phyloP scores from a whole-genome alignment of 2,329 filamentous ascomycete genomes.

The Fusarium sp. region DNA sequence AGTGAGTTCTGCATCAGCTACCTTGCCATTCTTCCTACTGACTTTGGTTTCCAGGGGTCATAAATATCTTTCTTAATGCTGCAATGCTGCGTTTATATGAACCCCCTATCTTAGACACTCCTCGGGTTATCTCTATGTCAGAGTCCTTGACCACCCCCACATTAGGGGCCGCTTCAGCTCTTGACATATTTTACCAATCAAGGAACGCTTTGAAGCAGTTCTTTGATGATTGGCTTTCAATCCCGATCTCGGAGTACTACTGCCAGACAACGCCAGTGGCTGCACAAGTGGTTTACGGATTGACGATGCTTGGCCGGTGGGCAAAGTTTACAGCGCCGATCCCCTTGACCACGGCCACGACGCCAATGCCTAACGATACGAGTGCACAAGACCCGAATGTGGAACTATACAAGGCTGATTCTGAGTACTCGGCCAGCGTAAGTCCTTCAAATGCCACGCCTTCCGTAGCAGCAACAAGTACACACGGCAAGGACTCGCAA shows the following conservation, averaged over 20 bases:
- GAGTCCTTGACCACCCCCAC: conserved; percentile 59
- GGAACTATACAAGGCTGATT: conserved; percentile 46
- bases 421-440: conserved; percentile 34
- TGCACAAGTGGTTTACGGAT: conserved; percentile 65
- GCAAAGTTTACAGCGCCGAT: conserved; percentile 62
- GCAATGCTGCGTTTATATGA: conserved; percentile 64
- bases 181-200: conserved; percentile 67
- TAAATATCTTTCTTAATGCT: conserved; percentile 59
- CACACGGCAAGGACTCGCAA: conserved; percentile 24
- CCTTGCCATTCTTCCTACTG: fast-evolving
- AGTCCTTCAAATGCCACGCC: conserved; percentile 31
- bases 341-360: conserved; percentile 45
- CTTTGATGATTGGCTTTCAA: conserved; percentile 64
- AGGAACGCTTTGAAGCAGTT: conserved; percentile 63
- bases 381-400: conserved; percentile 40
- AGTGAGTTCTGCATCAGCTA: conserved; percentile 48
- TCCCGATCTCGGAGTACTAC: conserved; percentile 62
- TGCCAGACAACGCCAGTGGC: conserved; percentile 63
- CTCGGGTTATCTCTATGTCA: conserved; percentile 60
- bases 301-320: conserved; percentile 67
- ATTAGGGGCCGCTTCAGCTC: conserved; percentile 57
- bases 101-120: conserved; percentile 61
- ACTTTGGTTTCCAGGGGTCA: conserved; percentile 51
- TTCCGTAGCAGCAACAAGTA: conserved; percentile 16
- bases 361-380: conserved; percentile 48